Evolutionary conservation across 352 stramenopile genomes (phyloP).

Genomic region (Phytopythium montanum): DNA sequence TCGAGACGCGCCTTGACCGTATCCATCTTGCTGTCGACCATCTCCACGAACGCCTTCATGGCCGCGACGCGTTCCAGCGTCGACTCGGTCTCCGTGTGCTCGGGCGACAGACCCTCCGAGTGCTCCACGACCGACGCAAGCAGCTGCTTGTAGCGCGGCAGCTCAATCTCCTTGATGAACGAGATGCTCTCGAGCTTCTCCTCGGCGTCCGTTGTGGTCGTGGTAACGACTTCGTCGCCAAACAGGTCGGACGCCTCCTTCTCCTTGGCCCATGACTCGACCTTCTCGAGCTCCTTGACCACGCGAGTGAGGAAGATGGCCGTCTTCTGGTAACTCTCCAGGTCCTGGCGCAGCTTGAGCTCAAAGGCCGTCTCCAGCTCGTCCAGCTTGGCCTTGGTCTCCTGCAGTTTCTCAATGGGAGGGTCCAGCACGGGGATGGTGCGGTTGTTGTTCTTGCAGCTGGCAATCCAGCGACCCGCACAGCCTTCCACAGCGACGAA

Average conservation of each 20-base stretch:
- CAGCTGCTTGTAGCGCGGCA: slow-evolving; percentile 81
- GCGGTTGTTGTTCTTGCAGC: slow-evolving; percentile 87
- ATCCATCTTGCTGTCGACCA: slow-evolving; percentile 69
- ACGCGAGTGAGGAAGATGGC: slow-evolving; percentile 81
- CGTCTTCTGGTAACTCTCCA: slow-evolving; percentile 82
- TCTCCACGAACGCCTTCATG: slow-evolving; percentile 74
- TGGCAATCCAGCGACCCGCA: slow-evolving; percentile 77
- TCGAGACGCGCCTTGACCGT: slow-evolving; percentile 53
- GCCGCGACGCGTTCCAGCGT: slow-evolving; percentile 69
- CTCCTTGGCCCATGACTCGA: slow-evolving; percentile 80
- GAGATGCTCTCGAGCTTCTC: slow-evolving; percentile 82
- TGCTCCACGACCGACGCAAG: slow-evolving; percentile 62
- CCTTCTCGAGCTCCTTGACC: slow-evolving; percentile 82
- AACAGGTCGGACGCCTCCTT: slow-evolving; percentile 72
- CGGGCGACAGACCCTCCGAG: slow-evolving; percentile 58
- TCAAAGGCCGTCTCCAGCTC: slow-evolving; percentile 69
- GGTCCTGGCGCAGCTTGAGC: slow-evolving; percentile 63
- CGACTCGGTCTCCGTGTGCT: slow-evolving; percentile 61
- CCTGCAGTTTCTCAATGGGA: slow-evolving; percentile 76
- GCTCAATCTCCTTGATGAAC: slow-evolving; percentile 81
- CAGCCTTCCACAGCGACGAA: slow-evolving; percentile 80
- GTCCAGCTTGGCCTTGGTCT: slow-evolving; percentile 66
- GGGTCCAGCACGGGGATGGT: slow-evolving; percentile 63
- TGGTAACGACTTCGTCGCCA: slow-evolving; percentile 47
- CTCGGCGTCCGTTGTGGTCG: slow-evolving; percentile 62